Evolutionary conservation across 1,284 basidiomycete genomes (phyloP).

Genomic region (Irpex sp.): DNA sequence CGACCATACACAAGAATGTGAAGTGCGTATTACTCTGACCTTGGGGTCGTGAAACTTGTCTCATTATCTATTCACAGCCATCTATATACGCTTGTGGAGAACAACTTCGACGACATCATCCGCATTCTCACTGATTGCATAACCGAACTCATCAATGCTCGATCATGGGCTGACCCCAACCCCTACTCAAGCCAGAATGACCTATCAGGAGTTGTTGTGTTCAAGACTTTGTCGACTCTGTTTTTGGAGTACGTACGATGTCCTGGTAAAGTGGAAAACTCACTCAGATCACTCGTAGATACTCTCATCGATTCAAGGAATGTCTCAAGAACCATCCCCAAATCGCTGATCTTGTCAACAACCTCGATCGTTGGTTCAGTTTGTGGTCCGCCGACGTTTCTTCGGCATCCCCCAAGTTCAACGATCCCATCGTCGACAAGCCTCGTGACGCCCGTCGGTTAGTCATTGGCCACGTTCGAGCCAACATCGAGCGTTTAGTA

Average conservation of each 20-base stretch:
- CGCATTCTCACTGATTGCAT: constrained; percentile 41
- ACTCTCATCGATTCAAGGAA: constrained; percentile 54
- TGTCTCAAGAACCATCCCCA: constrained; percentile 40
- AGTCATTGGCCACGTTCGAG: constrained; percentile 34
- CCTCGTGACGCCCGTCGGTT: constrained; percentile 25
- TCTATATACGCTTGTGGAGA: constrained; percentile 48
- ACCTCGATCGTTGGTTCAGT: constrained; percentile 40
- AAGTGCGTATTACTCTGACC: constrained; percentile 38
- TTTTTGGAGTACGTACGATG: constrained; percentile 45
- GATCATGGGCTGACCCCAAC: constrained; percentile 18
- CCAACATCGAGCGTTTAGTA: constrained; percentile 37
- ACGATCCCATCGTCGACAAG: constrained; percentile 29
- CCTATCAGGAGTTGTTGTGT: constrained; percentile 25
- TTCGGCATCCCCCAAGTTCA: constrained; percentile 30
- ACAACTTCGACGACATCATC: constrained; percentile 43
- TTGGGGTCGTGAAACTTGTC: neutral
- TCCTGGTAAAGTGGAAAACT: neutral
- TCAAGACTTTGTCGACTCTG: constrained; percentile 44
- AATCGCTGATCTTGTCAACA: constrained; percentile 35
- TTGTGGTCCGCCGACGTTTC: constrained; percentile 40
- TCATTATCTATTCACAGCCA: constrained; percentile 32
- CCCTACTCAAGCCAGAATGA: constrained; percentile 36
- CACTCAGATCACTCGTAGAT: constrained; percentile 32
- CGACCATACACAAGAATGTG: constrained; percentile 44
- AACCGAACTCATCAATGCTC: constrained; percentile 32